These are phyloP conservation scores for Bertia moriformis DNA, from an alignment of 2,329 filamentous ascomycete species.

Conservation along the genomic window DNA sequence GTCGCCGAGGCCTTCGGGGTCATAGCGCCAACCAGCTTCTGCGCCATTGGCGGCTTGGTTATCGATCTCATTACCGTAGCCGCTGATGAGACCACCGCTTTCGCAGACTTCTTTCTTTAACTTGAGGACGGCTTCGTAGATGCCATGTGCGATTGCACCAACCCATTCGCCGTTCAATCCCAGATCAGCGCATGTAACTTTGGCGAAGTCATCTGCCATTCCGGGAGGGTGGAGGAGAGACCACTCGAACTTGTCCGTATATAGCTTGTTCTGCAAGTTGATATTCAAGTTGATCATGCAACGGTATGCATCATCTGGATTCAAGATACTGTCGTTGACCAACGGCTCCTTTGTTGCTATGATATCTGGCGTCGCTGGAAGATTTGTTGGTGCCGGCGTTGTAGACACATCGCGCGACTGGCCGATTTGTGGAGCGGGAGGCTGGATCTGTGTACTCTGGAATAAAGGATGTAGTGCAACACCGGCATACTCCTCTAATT, in stretches of 20 bases:
- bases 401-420: slow-evolving; percentile 13
- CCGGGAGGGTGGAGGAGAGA: slow-evolving; percentile 83
- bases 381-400: slow-evolving; percentile 7
- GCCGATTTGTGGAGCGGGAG: slow-evolving; percentile 11
- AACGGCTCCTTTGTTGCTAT: slow-evolving; percentile 30
- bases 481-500: slow-evolving; percentile 89
- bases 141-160: slow-evolving; percentile 83
- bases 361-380: not conserved
- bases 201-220: slow-evolving; percentile 82
- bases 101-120: slow-evolving; percentile 95
- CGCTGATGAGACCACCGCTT: slow-evolving; percentile 70
- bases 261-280: slow-evolving; percentile 78
- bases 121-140: slow-evolving; percentile 84
- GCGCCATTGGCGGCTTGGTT: slow-evolving; percentile 74
- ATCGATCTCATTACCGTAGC: slow-evolving; percentile 59
- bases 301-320: slow-evolving; percentile 86
- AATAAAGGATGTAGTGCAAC: slow-evolving; percentile 89
- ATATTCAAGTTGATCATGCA: slow-evolving; percentile 85
- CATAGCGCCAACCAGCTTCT: slow-evolving; percentile 88
- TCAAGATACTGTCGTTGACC: slow-evolving; percentile 60
- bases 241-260: slow-evolving; percentile 97
- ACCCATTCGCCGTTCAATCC: slow-evolving; percentile 87
- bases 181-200: slow-evolving; percentile 81
- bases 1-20: slow-evolving; percentile 74
- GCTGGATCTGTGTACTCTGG: slow-evolving; percentile 30